Conservation (phyloP, 2,329 filamentous ascomycete species). For the Camptophora hylomeconis region DNA sequence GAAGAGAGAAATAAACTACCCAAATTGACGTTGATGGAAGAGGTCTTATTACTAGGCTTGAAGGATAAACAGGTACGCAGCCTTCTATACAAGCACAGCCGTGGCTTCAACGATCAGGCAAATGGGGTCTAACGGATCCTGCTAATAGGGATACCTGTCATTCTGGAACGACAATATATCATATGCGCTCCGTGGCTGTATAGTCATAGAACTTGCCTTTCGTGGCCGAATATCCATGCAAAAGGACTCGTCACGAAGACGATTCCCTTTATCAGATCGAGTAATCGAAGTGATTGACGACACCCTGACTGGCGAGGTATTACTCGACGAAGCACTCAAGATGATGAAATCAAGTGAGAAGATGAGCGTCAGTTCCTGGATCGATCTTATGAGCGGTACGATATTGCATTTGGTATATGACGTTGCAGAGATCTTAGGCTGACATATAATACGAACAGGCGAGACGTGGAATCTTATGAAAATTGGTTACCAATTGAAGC, state of each 20-base stretch:
- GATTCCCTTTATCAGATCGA: slow-evolving; percentile 84
- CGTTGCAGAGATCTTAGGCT: slow-evolving; percentile 2
- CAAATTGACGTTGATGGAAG: slow-evolving; percentile 97
- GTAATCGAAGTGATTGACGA: slow-evolving; percentile 96
- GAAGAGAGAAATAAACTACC: slow-evolving; percentile 94
- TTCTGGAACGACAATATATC: slow-evolving; percentile 99
- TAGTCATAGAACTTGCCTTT: slow-evolving; percentile 94
- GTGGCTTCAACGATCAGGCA: background rate
- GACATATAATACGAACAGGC: slow-evolving; percentile 40
- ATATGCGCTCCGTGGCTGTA: slow-evolving; percentile 92
- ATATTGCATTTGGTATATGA: slow-evolving; percentile 13
- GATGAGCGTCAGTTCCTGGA: slow-evolving; percentile 99
- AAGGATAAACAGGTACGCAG: slow-evolving; percentile 90
- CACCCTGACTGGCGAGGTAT: slow-evolving; percentile 87
- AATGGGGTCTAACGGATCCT: background rate
- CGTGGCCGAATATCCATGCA: slow-evolving; percentile 96
- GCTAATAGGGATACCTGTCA: slow-evolving; percentile 77
- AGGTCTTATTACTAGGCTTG: slow-evolving; percentile 83
- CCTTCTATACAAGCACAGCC: too few relatives aligned
- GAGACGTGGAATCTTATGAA: slow-evolving; percentile 99
- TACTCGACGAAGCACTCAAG: slow-evolving; percentile 94
- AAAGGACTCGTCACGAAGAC: slow-evolving; percentile 80
- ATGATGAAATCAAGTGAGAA: slow-evolving; percentile 99
- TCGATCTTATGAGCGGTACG: slow-evolving; percentile 95
- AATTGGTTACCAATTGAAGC: slow-evolving; percentile 98